These are phyloP conservation scores for Pleurotus platypus DNA, from an alignment of 768 basidiomycete genomes.

Conservation along the genomic window DNA sequence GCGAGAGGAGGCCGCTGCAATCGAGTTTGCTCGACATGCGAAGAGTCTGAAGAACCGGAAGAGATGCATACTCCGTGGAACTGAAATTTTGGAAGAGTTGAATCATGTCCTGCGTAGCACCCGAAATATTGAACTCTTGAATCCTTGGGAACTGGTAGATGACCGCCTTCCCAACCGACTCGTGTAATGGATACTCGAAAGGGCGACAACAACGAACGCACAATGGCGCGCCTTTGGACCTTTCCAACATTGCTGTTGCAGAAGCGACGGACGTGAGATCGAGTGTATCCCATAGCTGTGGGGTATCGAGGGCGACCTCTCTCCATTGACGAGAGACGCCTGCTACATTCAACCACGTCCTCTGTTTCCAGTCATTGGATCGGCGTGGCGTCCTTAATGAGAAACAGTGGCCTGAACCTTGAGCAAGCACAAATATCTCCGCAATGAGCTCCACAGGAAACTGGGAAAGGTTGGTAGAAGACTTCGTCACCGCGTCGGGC, in stretches of 20 bases:
- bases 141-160: neutral
- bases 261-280: neutral
- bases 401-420: too few species aligned
- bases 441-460: too few species aligned
- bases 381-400: too few species aligned
- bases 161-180: neutral
- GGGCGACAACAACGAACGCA: neutral
- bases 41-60: neutral
- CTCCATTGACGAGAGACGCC: neutral
- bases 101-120: neutral
- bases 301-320: neutral
- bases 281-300: neutral
- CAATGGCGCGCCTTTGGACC: neutral
- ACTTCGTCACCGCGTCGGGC: too few species aligned
- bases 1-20: neutral
- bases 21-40: neutral
- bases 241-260: neutral
- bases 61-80: neutral
- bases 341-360: neutral
- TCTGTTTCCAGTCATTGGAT: conserved; percentile 5
- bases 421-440: too few species aligned
- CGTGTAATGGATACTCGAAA: neutral
- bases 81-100: neutral
- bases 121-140: neutral
- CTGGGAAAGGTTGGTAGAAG: too few species aligned